Conservation (phyloP, 305 asterid species). For the Plantago lanceolata region DNA sequence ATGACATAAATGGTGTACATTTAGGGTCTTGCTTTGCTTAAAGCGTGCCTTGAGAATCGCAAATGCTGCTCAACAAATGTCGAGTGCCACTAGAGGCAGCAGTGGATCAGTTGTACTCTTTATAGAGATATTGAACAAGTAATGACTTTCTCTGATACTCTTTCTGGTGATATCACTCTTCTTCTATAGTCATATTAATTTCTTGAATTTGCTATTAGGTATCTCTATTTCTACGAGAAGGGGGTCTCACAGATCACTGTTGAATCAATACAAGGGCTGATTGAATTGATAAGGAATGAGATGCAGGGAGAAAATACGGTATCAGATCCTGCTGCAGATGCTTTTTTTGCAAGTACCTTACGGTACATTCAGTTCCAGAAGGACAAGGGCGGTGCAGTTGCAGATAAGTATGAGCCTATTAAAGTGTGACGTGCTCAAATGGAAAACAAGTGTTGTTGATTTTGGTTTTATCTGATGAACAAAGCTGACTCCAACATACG, state of each 20-base stretch:
- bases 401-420: slow-evolving; percentile 73
- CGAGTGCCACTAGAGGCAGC: slow-evolving; percentile 86
- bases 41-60: slow-evolving; percentile 97
- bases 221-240: slow-evolving; percentile 93
- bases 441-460: slow-evolving; percentile 15
- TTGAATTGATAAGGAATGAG: slow-evolving; percentile 75
- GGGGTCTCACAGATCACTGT: slow-evolving; percentile 73
- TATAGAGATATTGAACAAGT: slow-evolving; percentile 97
- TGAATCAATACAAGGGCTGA: slow-evolving; percentile 78
- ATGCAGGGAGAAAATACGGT: slow-evolving; percentile 61
- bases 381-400: slow-evolving; percentile 96
- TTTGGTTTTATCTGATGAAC: slow-evolving; percentile 7
- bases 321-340: slow-evolving; percentile 70
- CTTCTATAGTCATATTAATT: slow-evolving; percentile 4
- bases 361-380: slow-evolving; percentile 92
- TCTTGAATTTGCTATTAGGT: slow-evolving; percentile 42
- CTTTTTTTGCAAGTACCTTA: slow-evolving; percentile 80
- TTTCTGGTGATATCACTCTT: slow-evolving; percentile 8
- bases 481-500: not conserved
- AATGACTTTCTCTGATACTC: slow-evolving; percentile 21
- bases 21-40: slow-evolving; percentile 91
- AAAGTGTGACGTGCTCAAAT: slow-evolving; percentile 30
- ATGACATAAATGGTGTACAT: slow-evolving; percentile 15
- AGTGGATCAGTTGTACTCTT: slow-evolving; percentile 74
- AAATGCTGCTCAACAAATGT: slow-evolving; percentile 96